Base-by-base conservation (phyloP, 2,329 filamentous ascomycete species). In the Penicillium vulpinum region DNA sequence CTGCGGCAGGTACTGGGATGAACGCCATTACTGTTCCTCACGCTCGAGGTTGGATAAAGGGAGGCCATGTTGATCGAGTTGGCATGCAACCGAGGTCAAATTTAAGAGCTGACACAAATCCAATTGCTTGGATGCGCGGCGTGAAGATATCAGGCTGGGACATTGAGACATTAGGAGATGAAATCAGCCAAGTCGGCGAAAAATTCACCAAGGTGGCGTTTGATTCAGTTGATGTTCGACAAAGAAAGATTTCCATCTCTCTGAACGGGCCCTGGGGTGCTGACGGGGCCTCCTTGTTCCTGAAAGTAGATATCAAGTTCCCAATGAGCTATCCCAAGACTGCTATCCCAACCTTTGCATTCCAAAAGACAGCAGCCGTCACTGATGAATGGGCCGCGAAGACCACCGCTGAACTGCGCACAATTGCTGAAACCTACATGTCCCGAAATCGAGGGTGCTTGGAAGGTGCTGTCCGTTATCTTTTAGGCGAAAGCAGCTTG, bases 91-190 rank as follows among this genome's bases (percentile, higher is more conserved):
- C 79, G 24, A 77, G 77, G 39, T 77, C 77, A 21, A 74, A 73
- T 38, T 64, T 77, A 53, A 77, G 77, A 48, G 79, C 78, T 39
- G 80, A 83, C 53, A 80, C 80, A 22, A 84, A 85, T 55, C 82
- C 83, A 16, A 86, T 88, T 54, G 78, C 80, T 2, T 88, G 85
- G 85, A 86, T 87, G 82, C 82, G 83, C 56, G 85, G 85, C 49
- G 83, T 88, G 39, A 86, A 85, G 61, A 85, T 87, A 53, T 78
- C 77, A 2, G 76, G 76, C 28, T 78, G 78, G 81, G 80, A 77
- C 59, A 79, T 78, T 49, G 81, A 83, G 67, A 82, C 76, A 11
- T 69, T 87, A 8, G 83, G 81, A 16, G 83, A 85, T 58, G 85
- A 87, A 65, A 86, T 88, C 51, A 83, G 81, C 11, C 77, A 83